Evolutionary conservation across 768 basidiomycete species (phyloP).

Genomic region (Mycena galericulata): DNA sequence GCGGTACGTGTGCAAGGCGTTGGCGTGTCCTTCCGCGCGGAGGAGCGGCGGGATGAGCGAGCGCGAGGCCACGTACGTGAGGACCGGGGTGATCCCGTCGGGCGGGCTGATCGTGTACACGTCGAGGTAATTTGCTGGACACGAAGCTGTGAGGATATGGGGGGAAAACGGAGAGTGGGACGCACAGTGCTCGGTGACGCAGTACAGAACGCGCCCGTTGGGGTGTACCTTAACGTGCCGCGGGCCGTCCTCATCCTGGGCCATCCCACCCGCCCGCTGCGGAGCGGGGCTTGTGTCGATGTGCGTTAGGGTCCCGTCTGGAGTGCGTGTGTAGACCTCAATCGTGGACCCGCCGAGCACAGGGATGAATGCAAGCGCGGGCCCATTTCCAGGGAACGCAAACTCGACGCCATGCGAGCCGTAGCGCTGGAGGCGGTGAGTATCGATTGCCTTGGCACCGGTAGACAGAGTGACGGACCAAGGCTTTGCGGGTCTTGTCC

Average conservation of each 20-base stretch:
- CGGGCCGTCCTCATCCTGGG: constrained; percentile 56
- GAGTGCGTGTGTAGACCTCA: constrained; percentile 55
- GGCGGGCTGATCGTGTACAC: constrained; percentile 50
- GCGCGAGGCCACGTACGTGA: constrained; percentile 38
- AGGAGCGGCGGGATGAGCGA: constrained; percentile 41
- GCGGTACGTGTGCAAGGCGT: constrained; percentile 31
- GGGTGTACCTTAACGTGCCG: constrained; percentile 66
- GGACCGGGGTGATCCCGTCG: constrained; percentile 13
- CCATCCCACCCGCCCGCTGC: constrained; percentile 39
- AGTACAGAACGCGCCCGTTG: constrained; percentile 62
- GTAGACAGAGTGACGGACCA: constrained; percentile 46
- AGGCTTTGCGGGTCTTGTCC: constrained; percentile 63
- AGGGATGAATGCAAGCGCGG: constrained; percentile 58
- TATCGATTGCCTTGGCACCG: not conserved
- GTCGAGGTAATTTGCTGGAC: constrained; percentile 60
- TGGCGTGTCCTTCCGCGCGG: constrained; percentile 3
- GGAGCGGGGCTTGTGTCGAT: constrained; percentile 55
- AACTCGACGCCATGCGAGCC: constrained; percentile 67
- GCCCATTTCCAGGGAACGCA: constrained; percentile 39
- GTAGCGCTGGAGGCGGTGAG: constrained; percentile 49
- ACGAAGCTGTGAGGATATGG: not conserved
- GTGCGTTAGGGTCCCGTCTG: constrained; percentile 50
- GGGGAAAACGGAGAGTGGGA: constrained; percentile 1
- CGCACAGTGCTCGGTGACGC: constrained; percentile 65
- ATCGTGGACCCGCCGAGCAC: constrained; percentile 62